These are phyloP conservation scores for Gonium pectorale DNA, from an alignment of 139 green algal species.

Conservation along the genomic window DNA sequence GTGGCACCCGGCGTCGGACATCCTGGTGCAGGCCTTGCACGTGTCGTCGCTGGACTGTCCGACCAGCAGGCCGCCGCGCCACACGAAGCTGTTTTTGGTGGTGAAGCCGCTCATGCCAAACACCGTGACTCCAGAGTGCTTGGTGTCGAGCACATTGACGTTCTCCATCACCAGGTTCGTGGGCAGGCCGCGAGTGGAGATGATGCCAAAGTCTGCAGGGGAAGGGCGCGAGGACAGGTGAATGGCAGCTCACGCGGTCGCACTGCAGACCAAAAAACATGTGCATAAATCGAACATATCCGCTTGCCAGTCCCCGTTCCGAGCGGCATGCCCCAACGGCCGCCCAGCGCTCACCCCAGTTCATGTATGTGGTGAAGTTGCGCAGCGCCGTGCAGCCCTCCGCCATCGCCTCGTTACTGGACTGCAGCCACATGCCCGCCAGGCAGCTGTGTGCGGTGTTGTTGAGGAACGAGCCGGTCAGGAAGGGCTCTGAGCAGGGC, in stretches of 20 bases:
- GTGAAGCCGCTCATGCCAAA: conserved; percentile 37
- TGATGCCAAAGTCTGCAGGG: conserved; percentile 67
- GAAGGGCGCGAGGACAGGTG: background rate
- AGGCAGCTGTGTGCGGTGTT: conserved; percentile 62
- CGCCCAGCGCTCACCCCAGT: conserved; percentile 62
- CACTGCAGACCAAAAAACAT: too few relatives aligned
- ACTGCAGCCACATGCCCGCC: conserved; percentile 47
- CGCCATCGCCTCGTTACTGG: background rate
- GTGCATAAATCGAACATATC: too few relatives aligned
- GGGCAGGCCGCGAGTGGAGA: conserved; percentile 58
- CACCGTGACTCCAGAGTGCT: conserved; percentile 57
- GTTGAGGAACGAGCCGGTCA: conserved; percentile 38
- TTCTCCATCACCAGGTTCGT: conserved; percentile 52
- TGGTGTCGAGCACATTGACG: conserved; percentile 60
- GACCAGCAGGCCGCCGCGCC: conserved; percentile 49
- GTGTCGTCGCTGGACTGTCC: conserved; percentile 48
- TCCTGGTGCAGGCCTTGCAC: conserved; percentile 47
- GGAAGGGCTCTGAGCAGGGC: conserved; percentile 21
- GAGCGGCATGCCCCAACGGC: too few relatives aligned
- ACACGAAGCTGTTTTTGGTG: conserved; percentile 15
- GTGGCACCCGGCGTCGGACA: conserved; percentile 54
- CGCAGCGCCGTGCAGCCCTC: conserved; percentile 51
- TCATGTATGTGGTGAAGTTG: conserved; percentile 62
- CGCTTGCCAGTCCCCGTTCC: too few relatives aligned
- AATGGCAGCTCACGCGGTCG: too few relatives aligned